Conservation (phyloP, 352 stramenopile species). For the Phytopythium ostracodes region DNA sequence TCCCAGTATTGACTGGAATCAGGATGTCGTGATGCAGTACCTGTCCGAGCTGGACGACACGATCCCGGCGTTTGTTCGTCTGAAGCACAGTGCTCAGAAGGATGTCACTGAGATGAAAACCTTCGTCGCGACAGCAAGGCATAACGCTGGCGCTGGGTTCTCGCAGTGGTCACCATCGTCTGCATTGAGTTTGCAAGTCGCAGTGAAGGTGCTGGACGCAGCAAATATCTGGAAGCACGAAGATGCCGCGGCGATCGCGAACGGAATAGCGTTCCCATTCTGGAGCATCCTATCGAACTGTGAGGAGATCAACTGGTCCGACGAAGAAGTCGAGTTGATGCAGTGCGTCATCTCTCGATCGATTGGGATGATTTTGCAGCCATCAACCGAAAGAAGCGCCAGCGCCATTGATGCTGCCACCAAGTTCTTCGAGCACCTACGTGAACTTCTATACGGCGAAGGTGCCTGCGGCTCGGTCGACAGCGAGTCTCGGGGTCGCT, state of each 20-base stretch:
- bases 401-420: not conserved
- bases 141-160: conserved; percentile 16
- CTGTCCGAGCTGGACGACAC: conserved; percentile 24
- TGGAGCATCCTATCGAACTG: conserved; percentile 12
- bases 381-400: not conserved
- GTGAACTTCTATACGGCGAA: not conserved
- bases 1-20: conserved; percentile 25
- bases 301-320: conserved; percentile 2
- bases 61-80: conserved; percentile 26
- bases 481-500: not conserved
- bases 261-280: conserved; percentile 23
- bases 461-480: not conserved
- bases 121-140: conserved; percentile 26
- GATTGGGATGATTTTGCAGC: conserved; percentile 8
- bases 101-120: conserved; percentile 19
- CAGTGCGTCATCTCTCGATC: conserved; percentile 19
- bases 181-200: conserved; percentile 18
- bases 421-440: not conserved
- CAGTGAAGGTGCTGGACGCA: conserved; percentile 23
- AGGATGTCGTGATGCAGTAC: conserved; percentile 11
- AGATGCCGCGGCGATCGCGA: conserved; percentile 21
- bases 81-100: conserved; percentile 20
- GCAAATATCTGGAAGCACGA: conserved; percentile 15
- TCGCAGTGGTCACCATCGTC: conserved; percentile 7
- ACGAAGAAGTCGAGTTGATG: conserved; percentile 16